These are phyloP conservation scores for Amanita jacksonii DNA, from an alignment of 768 basidiomycete genomes.

Conservation along the genomic window DNA sequence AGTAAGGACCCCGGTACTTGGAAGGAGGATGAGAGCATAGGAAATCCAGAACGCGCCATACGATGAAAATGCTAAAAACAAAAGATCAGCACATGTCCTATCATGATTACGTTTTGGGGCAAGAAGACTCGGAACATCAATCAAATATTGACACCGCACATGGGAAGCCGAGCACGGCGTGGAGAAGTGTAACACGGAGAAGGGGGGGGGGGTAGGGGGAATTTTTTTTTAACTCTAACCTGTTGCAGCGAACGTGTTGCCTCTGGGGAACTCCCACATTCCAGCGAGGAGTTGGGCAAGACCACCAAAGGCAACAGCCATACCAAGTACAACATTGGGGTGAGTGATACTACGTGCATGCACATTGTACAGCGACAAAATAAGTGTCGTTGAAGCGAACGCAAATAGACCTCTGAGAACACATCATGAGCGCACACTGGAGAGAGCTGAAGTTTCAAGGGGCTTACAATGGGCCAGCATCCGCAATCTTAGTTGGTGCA, in stretches of 20 bases:
- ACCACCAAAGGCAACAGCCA: constrained; percentile 82
- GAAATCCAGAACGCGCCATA: constrained; percentile 90
- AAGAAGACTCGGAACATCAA: too few relatives aligned
- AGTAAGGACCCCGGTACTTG: constrained; percentile 48
- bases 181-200: constrained; percentile 35
- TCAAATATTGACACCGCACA: too few relatives aligned
- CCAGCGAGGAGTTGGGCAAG: constrained; percentile 81
- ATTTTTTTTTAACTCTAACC: too few relatives aligned
- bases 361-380: constrained; percentile 68
- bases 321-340: constrained; percentile 74
- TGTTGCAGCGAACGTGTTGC: constrained; percentile 64
- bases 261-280: constrained; percentile 76
- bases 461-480: constrained; percentile 50
- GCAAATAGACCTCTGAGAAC: constrained; percentile 70
- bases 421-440: too few relatives aligned
- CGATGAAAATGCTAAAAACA: constrained; percentile 56
- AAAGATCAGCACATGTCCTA: constrained; percentile 4
- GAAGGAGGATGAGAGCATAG: constrained; percentile 64
- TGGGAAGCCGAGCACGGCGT: constrained; percentile 13
- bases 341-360: constrained; percentile 38
- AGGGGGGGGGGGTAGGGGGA: too few relatives aligned
- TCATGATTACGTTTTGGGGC: too few relatives aligned
- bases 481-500: constrained; percentile 21
- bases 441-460: too few relatives aligned
- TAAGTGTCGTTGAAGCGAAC: constrained; percentile 77